A percentile compares a stretch with the other conserved stretches of the same genome.
phyloP scores from a whole-genome alignment of 2,329 filamentous ascomycete genomes.

The Fusarium sp. region DNA sequence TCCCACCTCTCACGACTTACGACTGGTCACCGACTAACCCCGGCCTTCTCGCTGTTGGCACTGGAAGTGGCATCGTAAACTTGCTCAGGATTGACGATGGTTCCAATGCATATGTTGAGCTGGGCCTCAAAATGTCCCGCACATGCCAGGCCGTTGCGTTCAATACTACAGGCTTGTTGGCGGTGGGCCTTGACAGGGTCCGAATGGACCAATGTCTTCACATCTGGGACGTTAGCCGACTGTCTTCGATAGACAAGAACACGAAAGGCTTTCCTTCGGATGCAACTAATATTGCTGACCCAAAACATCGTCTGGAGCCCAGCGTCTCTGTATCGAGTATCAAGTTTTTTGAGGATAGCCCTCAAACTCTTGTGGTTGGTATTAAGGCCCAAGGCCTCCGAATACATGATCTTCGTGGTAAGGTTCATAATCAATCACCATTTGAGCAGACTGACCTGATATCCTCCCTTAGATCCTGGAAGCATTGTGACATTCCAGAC shows the following conservation, averaged over 20 bases:
- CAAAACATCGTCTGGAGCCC: slow-evolving; percentile 69
- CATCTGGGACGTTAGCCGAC: slow-evolving; percentile 80
- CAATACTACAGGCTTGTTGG: slow-evolving; percentile 76
- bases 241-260: slow-evolving; percentile 61
- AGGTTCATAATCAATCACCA: slow-evolving; percentile 11
- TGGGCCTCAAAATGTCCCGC: slow-evolving; percentile 78
- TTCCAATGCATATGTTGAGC: slow-evolving; percentile 71
- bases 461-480: slow-evolving; percentile 55
- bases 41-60: slow-evolving; percentile 79
- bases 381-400: slow-evolving; percentile 80
- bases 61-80: slow-evolving; percentile 78
- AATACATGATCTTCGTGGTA: slow-evolving; percentile 83
- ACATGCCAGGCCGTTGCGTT: slow-evolving; percentile 86
- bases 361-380: slow-evolving; percentile 78
- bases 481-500: slow-evolving; percentile 70
- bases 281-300: slow-evolving; percentile 63
- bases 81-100: slow-evolving; percentile 78
- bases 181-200: slow-evolving; percentile 82
- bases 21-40: slow-evolving; percentile 73
- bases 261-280: slow-evolving; percentile 63
- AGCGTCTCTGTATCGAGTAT: slow-evolving; percentile 84
- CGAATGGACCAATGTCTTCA: slow-evolving; percentile 85
- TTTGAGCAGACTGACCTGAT: not conserved
- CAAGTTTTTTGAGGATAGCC: slow-evolving; percentile 82
- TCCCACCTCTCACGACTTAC: slow-evolving; percentile 72